Percentiles rank a stretch among this genome's conserved stretches.
These are phyloP conservation scores for Cryptococcus hybrid DNA, from an alignment of 1,284 basidiomycete species.

Conservation along the genomic window DNA sequence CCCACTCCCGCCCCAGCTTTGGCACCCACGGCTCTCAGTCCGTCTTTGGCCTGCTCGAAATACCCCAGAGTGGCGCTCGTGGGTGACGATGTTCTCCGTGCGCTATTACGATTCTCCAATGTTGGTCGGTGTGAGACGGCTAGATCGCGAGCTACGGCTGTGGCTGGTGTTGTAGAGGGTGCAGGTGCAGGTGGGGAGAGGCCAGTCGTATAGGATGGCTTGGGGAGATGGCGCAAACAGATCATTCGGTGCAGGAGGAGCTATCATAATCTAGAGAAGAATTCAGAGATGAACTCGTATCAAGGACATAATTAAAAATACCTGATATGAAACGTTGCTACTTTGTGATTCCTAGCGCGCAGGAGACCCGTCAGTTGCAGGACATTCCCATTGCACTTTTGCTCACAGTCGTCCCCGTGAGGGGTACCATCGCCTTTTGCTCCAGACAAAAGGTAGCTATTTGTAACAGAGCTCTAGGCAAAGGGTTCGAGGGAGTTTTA, in stretches of 20 bases:
- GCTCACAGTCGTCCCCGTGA: conserved; percentile 27
- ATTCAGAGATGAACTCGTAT: neutral
- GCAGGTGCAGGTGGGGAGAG: conserved; percentile 22
- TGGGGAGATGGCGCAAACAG: conserved; percentile 35
- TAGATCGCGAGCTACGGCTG: conserved; percentile 10
- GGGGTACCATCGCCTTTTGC: conserved; percentile 32
- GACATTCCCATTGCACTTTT: neutral
- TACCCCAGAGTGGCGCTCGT: conserved; percentile 31
- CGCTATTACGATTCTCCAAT: conserved; percentile 2
- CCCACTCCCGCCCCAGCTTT: conserved; percentile 38
- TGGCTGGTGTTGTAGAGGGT: conserved; percentile 17
- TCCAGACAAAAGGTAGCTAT: conserved; percentile 39
- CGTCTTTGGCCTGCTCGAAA: conserved; percentile 46
- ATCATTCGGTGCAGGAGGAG: conserved; percentile 39
- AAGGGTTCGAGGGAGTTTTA: conserved; percentile 9
- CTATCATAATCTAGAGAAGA: conserved; percentile 32
- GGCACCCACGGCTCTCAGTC: conserved; percentile 36
- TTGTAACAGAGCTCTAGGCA: conserved; percentile 33
- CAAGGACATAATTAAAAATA: neutral
- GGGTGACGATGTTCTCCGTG: conserved; percentile 8
- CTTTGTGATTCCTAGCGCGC: conserved; percentile 19
- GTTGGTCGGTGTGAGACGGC: conserved; percentile 4
- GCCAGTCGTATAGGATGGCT: conserved; percentile 24
- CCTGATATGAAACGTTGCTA: conserved; percentile 35
- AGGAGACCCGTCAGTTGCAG: neutral